Evolutionary conservation across 2,329 filamentous ascomycete species (phyloP), one percentile per base, ranked within the genome.

Genomic region (Penicillium sp.): DNA sequence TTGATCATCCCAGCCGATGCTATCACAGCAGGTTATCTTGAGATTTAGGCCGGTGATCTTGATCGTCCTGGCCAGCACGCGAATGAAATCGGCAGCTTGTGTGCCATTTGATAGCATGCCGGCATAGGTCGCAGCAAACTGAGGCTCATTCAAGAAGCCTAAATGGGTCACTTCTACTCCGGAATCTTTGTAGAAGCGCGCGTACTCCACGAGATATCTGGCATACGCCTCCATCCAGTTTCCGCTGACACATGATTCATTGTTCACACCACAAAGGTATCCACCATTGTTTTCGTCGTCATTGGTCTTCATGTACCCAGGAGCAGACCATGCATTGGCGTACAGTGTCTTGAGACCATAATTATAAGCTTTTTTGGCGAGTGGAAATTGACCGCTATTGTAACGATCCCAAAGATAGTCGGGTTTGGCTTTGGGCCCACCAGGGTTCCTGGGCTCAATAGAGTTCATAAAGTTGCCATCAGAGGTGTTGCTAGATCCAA

Each of bases 261-360:
- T 65, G 53, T 68, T 63, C 33, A 77, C 76, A 42, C 77, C 77
- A 55, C 77, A 80, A 0, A 81, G 63, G 44, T 70, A 74, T 1
- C 77, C 77, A 1, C 76, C 74, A 53, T 76, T 70, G 33, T 64
- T 67, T 44, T 79, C 33, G 46, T 74, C 67, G 3, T 64, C 63
- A 49, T 79, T 79, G 5, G 73, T 79, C 69, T 80, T 80, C 78
- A 81, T 81, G 59, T 74, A 80, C 0, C 75, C 76, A 0, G 77
- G 78, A 0, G 78, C 78, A 52, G 72, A 76, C 78, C 78, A 81
- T 0, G 78, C 76, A 64, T 81, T 74, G 1, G 73, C 74, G 55
- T 79, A 78, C 54, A 80, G 74, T 1, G 67, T 72, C 26, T 69
- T 81, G 7, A 79, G 71, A 0, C 76, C 21, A 57, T 75, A 74